Evolutionary conservation across 169 alveolate species (phyloP).

Genomic region (Plasmodium ovale): DNA sequence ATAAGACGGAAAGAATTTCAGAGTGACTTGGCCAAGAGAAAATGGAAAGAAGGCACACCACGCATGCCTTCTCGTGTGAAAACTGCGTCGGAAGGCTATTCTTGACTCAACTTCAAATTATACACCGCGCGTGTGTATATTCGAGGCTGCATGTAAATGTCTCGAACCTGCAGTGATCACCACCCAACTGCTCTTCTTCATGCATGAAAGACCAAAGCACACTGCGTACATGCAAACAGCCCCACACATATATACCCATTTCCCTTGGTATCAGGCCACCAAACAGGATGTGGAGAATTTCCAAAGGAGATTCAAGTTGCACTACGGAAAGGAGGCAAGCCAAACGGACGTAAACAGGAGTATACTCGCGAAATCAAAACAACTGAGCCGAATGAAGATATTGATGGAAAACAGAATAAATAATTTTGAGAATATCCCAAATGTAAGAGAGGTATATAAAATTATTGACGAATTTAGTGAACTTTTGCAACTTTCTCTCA

Average conservation of each 20-base stretch:
- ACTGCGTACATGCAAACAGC: no score
- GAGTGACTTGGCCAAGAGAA: no score
- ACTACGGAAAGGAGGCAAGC: slow-evolving; percentile 20
- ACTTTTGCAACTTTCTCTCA: neutral
- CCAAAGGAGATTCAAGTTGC: slow-evolving; percentile 35
- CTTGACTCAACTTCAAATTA: no score
- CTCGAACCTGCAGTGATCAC: no score
- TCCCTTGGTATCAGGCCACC: neutral
- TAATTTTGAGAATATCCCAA: slow-evolving; percentile 2
- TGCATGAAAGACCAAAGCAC: no score
- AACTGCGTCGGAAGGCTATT: no score
- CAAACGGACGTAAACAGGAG: slow-evolving; percentile 14
- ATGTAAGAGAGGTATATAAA: slow-evolving; percentile 13
- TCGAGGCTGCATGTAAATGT: no score
- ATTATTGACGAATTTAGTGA: slow-evolving; percentile 14
- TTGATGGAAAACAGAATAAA: slow-evolving; percentile 36
- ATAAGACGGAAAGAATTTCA: no score
- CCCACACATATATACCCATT: neutral
- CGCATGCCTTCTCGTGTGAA: no score
- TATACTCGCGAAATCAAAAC: neutral
- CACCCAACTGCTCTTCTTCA: no score
- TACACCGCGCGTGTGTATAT: no score
- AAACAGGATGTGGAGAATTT: slow-evolving; percentile 17
- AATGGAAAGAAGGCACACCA: neutral
- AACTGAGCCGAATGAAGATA: neutral